Evolutionary conservation across 2,329 filamentous ascomycete genomes (phyloP).

Genomic region (Aspergillus pseudonomiae): DNA sequence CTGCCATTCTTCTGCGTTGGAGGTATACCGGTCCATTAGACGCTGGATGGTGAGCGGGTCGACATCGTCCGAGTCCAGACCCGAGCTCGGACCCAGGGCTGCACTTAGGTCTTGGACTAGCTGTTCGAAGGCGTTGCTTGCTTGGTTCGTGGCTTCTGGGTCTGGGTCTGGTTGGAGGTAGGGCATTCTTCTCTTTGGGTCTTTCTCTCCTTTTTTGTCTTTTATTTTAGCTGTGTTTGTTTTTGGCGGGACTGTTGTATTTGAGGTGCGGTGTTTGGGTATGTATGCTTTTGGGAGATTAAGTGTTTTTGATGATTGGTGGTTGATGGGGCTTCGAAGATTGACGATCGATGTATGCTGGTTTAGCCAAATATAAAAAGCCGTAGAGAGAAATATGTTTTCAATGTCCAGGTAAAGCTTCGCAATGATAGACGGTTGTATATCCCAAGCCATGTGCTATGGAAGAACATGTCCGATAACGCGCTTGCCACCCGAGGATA

Average conservation of each 20-base stretch:
- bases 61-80: conserved; percentile 79
- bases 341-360: background rate
- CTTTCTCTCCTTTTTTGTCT: background rate
- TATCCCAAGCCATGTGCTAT: background rate
- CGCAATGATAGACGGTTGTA: background rate
- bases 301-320: background rate
- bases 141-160: conserved; percentile 7
- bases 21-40: conserved; percentile 75
- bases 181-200: conserved; percentile 32
- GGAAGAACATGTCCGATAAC: conserved; percentile 11
- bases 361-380: background rate
- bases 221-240: background rate
- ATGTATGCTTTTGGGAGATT: background rate
- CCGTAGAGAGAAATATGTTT: background rate
- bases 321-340: background rate
- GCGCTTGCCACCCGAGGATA: conserved; percentile 23
- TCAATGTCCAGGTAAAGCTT: background rate
- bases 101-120: conserved; percentile 74
- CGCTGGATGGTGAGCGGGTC: conserved; percentile 70
- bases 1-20: conserved; percentile 70
- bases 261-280: background rate
- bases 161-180: conserved; percentile 29
- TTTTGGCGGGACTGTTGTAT: background rate
- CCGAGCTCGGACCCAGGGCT: conserved; percentile 77
- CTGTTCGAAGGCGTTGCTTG: conserved; percentile 59